phyloP scores from a whole-genome alignment of 2,329 filamentous ascomycete species.

The Fusarium ambrosium region DNA sequence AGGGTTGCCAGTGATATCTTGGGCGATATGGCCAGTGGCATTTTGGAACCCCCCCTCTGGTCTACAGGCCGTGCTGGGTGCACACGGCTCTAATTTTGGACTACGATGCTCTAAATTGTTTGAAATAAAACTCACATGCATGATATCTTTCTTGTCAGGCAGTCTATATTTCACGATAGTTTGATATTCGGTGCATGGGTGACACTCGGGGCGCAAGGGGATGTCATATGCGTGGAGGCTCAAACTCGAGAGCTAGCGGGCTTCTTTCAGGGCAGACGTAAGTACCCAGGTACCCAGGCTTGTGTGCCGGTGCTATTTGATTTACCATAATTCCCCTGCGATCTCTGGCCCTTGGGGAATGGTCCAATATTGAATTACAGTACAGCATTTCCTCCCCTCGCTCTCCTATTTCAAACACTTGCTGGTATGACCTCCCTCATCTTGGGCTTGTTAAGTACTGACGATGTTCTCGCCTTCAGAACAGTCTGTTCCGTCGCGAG shows the following conservation, averaged over 20 bases:
- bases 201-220: background rate
- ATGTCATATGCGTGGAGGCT: background rate
- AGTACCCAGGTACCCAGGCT: background rate
- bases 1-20: slow-evolving; percentile 1
- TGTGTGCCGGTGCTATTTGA: background rate
- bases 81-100: background rate
- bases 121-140: background rate
- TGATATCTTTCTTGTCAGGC: background rate
- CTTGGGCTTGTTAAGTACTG: slow-evolving; percentile 19
- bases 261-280: background rate
- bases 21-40: slow-evolving; percentile 1
- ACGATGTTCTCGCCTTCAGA: slow-evolving; percentile 41
- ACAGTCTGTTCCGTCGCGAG: slow-evolving; percentile 41
- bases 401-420: background rate
- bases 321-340: background rate
- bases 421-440: background rate
- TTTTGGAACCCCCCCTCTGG: background rate
- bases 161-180: background rate
- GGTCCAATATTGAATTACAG: background rate
- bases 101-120: background rate
- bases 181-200: background rate
- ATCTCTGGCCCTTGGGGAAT: background rate
- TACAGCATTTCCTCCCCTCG: background rate
- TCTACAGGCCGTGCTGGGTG: background rate
- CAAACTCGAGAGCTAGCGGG: background rate